Evolutionary conservation across 441 rosid species (phyloP).

Genomic region (Kokia cookei): DNA sequence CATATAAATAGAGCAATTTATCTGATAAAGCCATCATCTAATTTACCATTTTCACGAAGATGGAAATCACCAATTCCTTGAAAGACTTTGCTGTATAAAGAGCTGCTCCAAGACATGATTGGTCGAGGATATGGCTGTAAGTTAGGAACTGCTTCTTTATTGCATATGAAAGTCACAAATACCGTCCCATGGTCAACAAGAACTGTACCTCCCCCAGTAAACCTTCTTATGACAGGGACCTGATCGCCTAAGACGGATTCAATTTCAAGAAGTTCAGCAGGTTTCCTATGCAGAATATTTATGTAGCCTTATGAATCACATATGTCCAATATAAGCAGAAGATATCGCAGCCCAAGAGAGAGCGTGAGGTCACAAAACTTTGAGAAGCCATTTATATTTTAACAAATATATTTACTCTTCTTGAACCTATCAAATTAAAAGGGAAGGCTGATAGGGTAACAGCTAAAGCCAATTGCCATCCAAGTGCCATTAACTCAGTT

Average conservation of each 20-base stretch:
- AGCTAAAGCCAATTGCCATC: background rate
- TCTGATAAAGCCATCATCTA: conserved; percentile 7
- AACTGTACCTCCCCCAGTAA: conserved; percentile 93
- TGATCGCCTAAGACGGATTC: conserved; percentile 44
- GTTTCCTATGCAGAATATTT: conserved; percentile 42
- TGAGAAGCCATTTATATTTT: background rate
- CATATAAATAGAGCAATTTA: background rate
- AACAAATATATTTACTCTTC: background rate
- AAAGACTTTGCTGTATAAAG: conserved; percentile 56
- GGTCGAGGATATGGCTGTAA: conserved; percentile 81
- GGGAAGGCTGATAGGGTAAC: background rate
- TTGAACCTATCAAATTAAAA: background rate
- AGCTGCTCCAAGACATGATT: conserved; percentile 86
- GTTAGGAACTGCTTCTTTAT: conserved; percentile 52
- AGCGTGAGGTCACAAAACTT: background rate
- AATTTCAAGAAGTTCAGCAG: conserved; percentile 61
- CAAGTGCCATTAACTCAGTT: background rate
- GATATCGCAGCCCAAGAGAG: background rate
- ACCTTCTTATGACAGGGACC: conserved; percentile 71
- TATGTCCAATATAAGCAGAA: background rate
- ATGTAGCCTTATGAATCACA: conserved; percentile 9
- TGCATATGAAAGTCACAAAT: conserved; percentile 75
- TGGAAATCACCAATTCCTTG: conserved; percentile 54
- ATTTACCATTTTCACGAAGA: conserved; percentile 77
- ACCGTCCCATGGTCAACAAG: conserved; percentile 65